Percentiles rank a stretch among this genome's conserved stretches.
Evolutionary conservation across 768 basidiomycete species (phyloP).

Genomic region (Gloeostereum incarnatum): DNA sequence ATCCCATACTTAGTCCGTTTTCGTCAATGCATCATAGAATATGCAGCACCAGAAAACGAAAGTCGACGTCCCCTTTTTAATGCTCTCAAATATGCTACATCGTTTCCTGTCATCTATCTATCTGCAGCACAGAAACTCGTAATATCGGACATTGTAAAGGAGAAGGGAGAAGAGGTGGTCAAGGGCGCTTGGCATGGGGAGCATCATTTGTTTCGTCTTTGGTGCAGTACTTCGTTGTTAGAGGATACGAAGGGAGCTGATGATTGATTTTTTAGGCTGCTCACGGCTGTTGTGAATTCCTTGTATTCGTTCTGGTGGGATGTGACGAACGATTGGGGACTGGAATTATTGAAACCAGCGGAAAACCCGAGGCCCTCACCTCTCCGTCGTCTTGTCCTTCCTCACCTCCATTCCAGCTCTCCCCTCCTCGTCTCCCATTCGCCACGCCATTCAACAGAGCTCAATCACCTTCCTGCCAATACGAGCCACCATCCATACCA

Average conservation of each 20-base stretch:
- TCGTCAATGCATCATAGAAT: conserved; percentile 91
- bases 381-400: conserved; percentile 35
- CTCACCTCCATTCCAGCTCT: conserved; percentile 33
- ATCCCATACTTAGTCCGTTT: conserved; percentile 87
- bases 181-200: conserved; percentile 62
- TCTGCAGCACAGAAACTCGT: conserved; percentile 84
- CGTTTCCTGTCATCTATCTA: conserved; percentile 93
- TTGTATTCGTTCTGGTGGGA: conserved; percentile 99
- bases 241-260: too few species aligned
- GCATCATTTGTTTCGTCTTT: conserved; percentile 73
- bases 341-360: conserved; percentile 53
- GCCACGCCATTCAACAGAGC: conserved; percentile 11
- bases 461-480: conserved; percentile 10
- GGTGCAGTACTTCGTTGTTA: conserved; percentile 40
- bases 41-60: conserved; percentile 49
- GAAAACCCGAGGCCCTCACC: conserved; percentile 18
- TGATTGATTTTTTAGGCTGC: conserved; percentile 43
- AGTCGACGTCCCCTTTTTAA: conserved; percentile 76
- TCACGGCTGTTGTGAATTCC: conserved; percentile 82
- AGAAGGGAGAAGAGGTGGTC: conserved; percentile 32
- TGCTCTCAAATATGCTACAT: conserved; percentile 91
- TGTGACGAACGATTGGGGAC: conserved; percentile 95
- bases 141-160: conserved; percentile 43
- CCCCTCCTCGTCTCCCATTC: conserved; percentile 9
- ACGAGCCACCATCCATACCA: conserved; percentile 22